Percentiles rank a stretch among this genome's conserved stretches.
These are phyloP conservation scores for Lophiostoma macrostomum DNA, from an alignment of 495 filamentous ascomycete species.

Conservation along the genomic window DNA sequence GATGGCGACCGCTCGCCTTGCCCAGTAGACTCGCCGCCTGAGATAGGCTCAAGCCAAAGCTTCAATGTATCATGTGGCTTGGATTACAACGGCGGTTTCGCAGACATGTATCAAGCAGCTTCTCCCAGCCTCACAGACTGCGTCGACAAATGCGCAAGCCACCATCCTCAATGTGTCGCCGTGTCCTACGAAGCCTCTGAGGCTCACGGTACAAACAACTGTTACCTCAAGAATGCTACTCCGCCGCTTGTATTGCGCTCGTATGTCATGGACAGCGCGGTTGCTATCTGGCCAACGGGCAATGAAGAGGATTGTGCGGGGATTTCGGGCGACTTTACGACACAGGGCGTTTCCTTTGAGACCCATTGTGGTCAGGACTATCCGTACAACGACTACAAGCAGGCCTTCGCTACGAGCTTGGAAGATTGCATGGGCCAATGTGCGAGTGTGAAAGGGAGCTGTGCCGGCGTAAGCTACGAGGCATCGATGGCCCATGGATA, in stretches of 20 bases:
- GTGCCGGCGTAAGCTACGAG: background rate
- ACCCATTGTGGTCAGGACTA: background rate
- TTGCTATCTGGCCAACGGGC: background rate
- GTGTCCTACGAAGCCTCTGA: background rate
- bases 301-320: background rate
- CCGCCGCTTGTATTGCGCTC: background rate
- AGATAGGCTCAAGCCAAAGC: too few species aligned
- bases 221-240: background rate
- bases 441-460: background rate
- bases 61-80: too few species aligned
- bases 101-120: background rate
- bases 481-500: background rate
- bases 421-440: conserved; percentile 1
- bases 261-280: background rate
- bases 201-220: background rate
- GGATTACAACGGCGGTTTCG: too few species aligned
- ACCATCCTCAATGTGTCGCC: background rate
- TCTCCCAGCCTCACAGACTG: background rate
- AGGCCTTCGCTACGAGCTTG: background rate
- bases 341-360: background rate
- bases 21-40: too few species aligned
- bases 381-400: background rate
- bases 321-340: background rate
- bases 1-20: too few species aligned
- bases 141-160: background rate